Conservation (phyloP, 2,329 filamentous ascomycete genomes). For the Waltergamsia citrina region DNA sequence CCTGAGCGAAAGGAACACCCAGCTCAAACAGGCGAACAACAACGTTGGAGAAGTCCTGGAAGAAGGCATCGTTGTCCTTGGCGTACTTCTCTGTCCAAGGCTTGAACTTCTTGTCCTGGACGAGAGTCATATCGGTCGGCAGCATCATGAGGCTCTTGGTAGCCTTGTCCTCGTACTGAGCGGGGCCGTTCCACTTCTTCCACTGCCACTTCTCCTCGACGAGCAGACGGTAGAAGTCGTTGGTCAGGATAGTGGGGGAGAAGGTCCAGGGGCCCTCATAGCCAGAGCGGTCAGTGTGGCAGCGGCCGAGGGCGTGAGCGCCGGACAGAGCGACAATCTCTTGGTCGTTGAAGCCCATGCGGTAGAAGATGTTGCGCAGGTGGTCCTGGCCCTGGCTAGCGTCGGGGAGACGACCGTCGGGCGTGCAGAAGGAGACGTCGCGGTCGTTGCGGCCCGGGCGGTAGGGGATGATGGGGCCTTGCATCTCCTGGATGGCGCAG, state of each 20-base stretch:
- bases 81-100: conserved; percentile 78
- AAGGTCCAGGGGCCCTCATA: conserved; percentile 89
- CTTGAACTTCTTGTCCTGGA: conserved; percentile 83
- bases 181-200: conserved; percentile 86
- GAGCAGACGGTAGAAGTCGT: conserved; percentile 88
- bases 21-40: conserved; percentile 83
- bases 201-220: conserved; percentile 87
- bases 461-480: conserved; percentile 80
- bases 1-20: conserved; percentile 76
- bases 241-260: conserved; percentile 83
- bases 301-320: conserved; percentile 81
- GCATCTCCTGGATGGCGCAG: conserved; percentile 87
- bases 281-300: conserved; percentile 81
- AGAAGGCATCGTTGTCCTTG: conserved; percentile 84
- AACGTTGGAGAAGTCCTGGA: conserved; percentile 80
- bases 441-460: conserved; percentile 76
- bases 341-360: conserved; percentile 96
- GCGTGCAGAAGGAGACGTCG: conserved; percentile 78
- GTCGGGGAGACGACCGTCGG: conserved; percentile 81
- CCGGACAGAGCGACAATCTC: conserved; percentile 89
- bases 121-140: conserved; percentile 78
- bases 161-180: conserved; percentile 73
- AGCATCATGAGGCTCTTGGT: conserved; percentile 95
- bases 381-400: conserved; percentile 69
- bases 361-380: conserved; percentile 84